Evolutionary conservation across 306 rosid genomes (phyloP).

Genomic region (Phaseolus lunatus): DNA sequence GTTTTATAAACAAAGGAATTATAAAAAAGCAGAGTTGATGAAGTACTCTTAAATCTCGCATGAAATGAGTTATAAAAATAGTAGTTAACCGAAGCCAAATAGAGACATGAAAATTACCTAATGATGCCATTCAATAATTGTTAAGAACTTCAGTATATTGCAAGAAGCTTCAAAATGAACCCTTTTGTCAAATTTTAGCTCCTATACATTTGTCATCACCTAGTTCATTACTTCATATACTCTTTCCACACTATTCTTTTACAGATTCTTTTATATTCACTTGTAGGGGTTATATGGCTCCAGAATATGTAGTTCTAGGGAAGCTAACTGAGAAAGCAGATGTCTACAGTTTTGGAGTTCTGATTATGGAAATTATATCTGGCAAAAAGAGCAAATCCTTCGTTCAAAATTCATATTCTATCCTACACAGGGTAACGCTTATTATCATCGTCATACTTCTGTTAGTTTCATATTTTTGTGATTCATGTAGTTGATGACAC

Average conservation of each 20-base stretch:
- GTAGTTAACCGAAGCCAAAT: neutral
- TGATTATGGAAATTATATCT: constrained; percentile 62
- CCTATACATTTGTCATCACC: neutral
- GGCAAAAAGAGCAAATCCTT: constrained; percentile 59
- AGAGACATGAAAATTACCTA: neutral
- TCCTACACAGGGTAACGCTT: constrained; percentile 35
- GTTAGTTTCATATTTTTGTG: neutral
- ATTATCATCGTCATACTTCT: neutral
- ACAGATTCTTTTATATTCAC: neutral
- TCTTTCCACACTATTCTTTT: neutral
- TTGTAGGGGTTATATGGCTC: too few species aligned
- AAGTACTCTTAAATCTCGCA: neutral
- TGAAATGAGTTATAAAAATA: neutral
- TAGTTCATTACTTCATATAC: neutral
- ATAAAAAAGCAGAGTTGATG: neutral
- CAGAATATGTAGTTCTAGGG: constrained; percentile 69
- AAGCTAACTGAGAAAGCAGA: constrained; percentile 81
- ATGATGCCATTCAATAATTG: neutral
- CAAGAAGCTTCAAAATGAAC: constrained; percentile 7
- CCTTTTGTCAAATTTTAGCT: constrained; percentile 10
- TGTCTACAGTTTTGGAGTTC: constrained; percentile 74
- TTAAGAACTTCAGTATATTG: neutral
- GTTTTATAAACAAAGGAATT: neutral
- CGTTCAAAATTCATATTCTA: constrained; percentile 41
- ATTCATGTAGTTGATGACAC: neutral